Percentiles rank a stretch among this genome's conserved stretches.
phyloP scores from a whole-genome alignment of 805 yeast genomes.

The Ogataea trehaloabstinens region DNA sequence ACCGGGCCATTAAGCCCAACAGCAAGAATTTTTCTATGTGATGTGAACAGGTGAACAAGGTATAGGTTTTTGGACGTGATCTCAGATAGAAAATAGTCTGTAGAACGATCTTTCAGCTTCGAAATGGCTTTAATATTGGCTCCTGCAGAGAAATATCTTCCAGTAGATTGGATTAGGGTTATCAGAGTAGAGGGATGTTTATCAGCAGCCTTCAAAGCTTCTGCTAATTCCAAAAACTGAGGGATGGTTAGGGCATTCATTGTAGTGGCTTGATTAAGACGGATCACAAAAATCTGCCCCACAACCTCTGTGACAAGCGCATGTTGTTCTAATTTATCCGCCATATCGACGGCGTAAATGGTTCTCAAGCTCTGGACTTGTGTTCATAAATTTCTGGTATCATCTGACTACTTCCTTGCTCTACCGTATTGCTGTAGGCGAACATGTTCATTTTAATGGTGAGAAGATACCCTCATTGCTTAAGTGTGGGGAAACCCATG shows the following conservation, averaged over 20 bases:
- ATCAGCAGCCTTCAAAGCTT: constrained; percentile 60
- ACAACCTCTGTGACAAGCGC: constrained; percentile 14
- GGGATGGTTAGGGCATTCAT: constrained; percentile 66
- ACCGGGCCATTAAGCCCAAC: constrained; percentile 86
- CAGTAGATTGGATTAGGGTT: constrained; percentile 69
- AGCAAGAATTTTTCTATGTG: constrained; percentile 68
- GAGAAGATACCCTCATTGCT: too few relatives aligned
- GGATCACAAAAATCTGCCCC: constrained; percentile 46
- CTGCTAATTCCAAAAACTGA: constrained; percentile 62
- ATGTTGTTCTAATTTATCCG: too few relatives aligned
- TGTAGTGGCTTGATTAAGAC: constrained; percentile 57
- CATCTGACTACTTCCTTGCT: too few relatives aligned
- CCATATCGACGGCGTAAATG: too few relatives aligned
- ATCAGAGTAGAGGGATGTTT: constrained; percentile 55
- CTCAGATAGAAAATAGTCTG: constrained; percentile 28
- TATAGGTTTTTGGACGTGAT: constrained; percentile 62
- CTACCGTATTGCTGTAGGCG: too few relatives aligned
- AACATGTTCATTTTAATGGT: too few relatives aligned
- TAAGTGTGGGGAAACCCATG: too few relatives aligned
- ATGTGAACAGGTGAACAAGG: constrained; percentile 63
- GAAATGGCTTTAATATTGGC: constrained; percentile 59
- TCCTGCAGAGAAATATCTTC: constrained; percentile 80
- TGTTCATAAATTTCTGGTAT: too few relatives aligned
- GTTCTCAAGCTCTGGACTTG: too few relatives aligned
- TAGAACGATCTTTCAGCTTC: constrained; percentile 21